These are phyloP conservation scores for Cajanus cajan DNA, from an alignment of 306 rosid species.

Conservation along the genomic window DNA sequence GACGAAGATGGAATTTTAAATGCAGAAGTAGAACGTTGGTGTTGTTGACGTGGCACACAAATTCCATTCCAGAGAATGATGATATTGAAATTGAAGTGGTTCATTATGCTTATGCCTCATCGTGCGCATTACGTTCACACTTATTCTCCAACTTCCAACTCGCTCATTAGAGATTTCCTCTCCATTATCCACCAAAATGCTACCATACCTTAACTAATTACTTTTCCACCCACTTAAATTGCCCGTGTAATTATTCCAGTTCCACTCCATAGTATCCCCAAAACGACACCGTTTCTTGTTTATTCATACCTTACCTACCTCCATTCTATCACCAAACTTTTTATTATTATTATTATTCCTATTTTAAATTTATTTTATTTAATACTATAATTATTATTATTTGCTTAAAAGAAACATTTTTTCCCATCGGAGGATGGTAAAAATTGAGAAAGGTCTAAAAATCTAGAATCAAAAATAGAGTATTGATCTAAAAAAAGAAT, in stretches of 20 bases:
- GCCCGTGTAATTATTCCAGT: conserved; percentile 11
- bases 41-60: neutral
- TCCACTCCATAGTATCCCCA: neutral
- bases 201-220: neutral
- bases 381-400: too few relatives aligned
- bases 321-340: neutral
- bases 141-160: conserved; percentile 13
- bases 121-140: conserved; percentile 34
- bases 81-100: conserved; percentile 24
- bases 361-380: too few relatives aligned
- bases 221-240: neutral
- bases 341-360: neutral
- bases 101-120: neutral
- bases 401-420: too few relatives aligned
- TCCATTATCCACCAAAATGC: conserved; percentile 1
- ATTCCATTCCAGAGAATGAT: conserved; percentile 4
- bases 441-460: too few relatives aligned
- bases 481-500: too few relatives aligned
- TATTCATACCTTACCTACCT: neutral
- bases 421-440: too few relatives aligned
- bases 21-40: neutral
- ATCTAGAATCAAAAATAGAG: too few relatives aligned
- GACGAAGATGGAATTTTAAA: neutral
- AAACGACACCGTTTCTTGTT: conserved; percentile 11
- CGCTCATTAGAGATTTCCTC: conserved; percentile 1